Conservation (phyloP, 805 yeast genomes). For the Metschnikowia chrysomelidarum region DNA sequence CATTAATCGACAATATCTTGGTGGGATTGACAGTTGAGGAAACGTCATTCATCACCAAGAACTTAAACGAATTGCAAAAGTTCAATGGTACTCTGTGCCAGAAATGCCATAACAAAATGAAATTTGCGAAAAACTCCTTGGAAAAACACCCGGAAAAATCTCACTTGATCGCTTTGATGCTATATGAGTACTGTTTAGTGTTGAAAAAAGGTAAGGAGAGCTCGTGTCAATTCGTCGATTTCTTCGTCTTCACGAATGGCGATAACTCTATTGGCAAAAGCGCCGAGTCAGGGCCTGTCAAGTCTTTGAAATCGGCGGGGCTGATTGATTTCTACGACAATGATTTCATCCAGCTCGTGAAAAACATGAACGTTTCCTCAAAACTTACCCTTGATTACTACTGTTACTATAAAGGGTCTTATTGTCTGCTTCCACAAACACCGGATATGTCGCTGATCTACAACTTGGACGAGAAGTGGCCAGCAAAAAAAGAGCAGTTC, state of each 20-base stretch:
- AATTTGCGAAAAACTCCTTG: conserved; percentile 27
- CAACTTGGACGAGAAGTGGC: conserved; percentile 35
- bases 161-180: conserved; percentile 35
- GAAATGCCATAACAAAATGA: conserved; percentile 35
- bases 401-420: conserved; percentile 47
- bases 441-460: conserved; percentile 45
- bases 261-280: conserved; percentile 16
- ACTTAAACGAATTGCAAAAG: conserved; percentile 27
- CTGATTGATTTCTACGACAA: conserved; percentile 36
- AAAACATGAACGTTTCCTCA: conserved; percentile 35
- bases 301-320: conserved; percentile 20
- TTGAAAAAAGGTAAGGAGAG: conserved; percentile 28
- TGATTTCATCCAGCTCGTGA: conserved; percentile 38
- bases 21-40: conserved; percentile 24
- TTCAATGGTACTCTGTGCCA: conserved; percentile 36
- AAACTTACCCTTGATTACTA: conserved; percentile 45
- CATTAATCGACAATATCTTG: conserved; percentile 26
- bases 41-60: conserved; percentile 28
- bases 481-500: conserved; percentile 29
- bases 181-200: conserved; percentile 35
- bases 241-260: conserved; percentile 38
- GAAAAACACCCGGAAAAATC: conserved; percentile 30
- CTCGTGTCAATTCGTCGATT: conserved; percentile 36
- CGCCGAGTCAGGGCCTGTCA: conserved; percentile 23
- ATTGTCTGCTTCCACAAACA: conserved; percentile 52